Evolutionary conservation across 1,284 basidiomycete species (phyloP).

Genomic region (Puccinia coronata): DNA sequence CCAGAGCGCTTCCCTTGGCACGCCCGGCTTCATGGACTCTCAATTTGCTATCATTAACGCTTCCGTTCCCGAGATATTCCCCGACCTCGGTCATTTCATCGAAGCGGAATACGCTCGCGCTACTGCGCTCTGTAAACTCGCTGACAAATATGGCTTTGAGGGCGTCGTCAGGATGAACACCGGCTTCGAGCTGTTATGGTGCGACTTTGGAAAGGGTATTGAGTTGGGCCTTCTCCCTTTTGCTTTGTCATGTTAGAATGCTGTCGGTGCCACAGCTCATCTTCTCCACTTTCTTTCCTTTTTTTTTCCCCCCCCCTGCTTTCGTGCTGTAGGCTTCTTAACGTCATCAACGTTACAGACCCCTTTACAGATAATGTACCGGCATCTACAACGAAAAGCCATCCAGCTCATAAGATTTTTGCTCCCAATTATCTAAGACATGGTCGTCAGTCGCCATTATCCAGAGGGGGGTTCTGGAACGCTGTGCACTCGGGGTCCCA

Average conservation of each 20-base stretch:
- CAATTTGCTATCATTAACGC: slow-evolving; percentile 63
- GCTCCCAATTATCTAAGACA: no score
- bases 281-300: no score
- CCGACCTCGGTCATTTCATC: neutral
- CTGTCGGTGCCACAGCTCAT: no score
- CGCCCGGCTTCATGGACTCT: slow-evolving; percentile 60
- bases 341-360: no score
- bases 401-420: no score
- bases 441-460: no score
- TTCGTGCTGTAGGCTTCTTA: no score
- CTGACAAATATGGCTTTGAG: slow-evolving; percentile 41
- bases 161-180: slow-evolving; percentile 52
- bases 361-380: no score
- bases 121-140: slow-evolving; percentile 40
- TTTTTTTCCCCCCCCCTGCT: no score
- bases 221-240: slow-evolving; percentile 59
- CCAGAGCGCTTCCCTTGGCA: slow-evolving; percentile 60
- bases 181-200: slow-evolving; percentile 52
- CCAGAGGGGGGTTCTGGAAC: slow-evolving; percentile 51
- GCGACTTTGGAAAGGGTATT: slow-evolving; percentile 50
- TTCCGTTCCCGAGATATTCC: neutral
- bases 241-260: no score
- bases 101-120: slow-evolving; percentile 47
- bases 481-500: slow-evolving; percentile 60
- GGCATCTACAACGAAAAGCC: no score